Percentiles rank a stretch among this genome's conserved stretches.
phyloP scores from a whole-genome alignment of 176 grass and related monocot genomes.

The Juncus inflexus region DNA sequence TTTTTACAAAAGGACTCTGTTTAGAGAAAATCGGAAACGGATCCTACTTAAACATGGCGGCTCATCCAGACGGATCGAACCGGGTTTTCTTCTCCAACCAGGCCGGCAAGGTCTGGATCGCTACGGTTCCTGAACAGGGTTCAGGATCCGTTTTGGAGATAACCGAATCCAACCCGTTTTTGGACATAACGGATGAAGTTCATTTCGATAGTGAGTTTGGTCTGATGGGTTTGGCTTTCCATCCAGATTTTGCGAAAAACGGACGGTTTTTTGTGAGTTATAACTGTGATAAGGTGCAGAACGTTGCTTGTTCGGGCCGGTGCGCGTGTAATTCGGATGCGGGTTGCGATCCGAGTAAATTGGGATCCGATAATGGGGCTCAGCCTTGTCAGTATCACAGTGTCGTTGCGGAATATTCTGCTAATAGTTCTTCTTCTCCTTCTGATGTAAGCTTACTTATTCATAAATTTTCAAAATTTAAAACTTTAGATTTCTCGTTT shows the following conservation, averaged over 20 bases:
- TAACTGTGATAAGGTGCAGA: constrained; percentile 60
- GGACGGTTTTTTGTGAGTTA: constrained; percentile 91
- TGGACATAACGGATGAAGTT: constrained; percentile 88
- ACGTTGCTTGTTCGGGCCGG: constrained; percentile 47
- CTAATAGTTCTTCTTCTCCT: constrained; percentile 62
- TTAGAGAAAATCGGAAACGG: constrained; percentile 82
- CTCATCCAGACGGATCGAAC: constrained; percentile 88
- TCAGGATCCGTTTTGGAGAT: constrained; percentile 49
- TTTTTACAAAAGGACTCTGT: constrained; percentile 69
- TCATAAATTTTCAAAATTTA: neutral
- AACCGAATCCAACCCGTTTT: constrained; percentile 63
- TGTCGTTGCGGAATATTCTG: constrained; percentile 70
- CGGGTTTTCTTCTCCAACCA: constrained; percentile 80
- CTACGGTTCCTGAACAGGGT: constrained; percentile 63
- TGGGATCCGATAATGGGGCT: constrained; percentile 55
- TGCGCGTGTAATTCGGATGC: constrained; percentile 89
- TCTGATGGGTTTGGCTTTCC: constrained; percentile 82
- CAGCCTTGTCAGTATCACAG: constrained; percentile 82
- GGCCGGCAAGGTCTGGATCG: constrained; percentile 83
- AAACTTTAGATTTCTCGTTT: neutral
- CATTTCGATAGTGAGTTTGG: constrained; percentile 67
- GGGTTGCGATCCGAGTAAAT: constrained; percentile 72
- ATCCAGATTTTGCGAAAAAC: constrained; percentile 69
- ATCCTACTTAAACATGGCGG: constrained; percentile 74
- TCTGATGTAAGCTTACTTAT: constrained; percentile 49